A percentile compares a stretch with the other conserved stretches of the same genome.
Evolutionary conservation across 495 filamentous ascomycete genomes (phyloP).

Genomic region (Halenospora varia): DNA sequence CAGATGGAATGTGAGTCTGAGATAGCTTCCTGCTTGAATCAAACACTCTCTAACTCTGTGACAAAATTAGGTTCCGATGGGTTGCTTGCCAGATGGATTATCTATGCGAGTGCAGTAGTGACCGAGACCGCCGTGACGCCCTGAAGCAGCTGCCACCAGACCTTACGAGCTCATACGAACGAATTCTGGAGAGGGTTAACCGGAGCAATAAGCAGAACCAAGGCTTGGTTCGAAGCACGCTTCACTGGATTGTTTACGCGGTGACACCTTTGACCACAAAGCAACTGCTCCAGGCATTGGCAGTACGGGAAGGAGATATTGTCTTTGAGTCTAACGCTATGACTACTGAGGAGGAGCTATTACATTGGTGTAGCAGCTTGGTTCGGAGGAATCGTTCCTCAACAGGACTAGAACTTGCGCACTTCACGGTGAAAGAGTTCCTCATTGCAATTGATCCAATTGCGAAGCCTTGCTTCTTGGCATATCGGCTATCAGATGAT

Average conservation of each 20-base stretch:
- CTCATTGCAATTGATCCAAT: conserved; percentile 15
- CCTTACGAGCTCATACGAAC: conserved; percentile 30
- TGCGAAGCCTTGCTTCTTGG: neutral
- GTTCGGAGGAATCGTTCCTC: conserved; percentile 21
- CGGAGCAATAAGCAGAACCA: conserved; percentile 16
- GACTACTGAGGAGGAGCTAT: conserved; percentile 24
- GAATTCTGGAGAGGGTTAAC: conserved; percentile 31
- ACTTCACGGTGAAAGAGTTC: conserved; percentile 35
- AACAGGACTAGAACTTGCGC: conserved; percentile 27
- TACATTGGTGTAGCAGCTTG: conserved; percentile 30
- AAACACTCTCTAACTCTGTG: too few relatives aligned
- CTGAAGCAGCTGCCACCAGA: conserved; percentile 29
- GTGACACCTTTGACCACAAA: neutral
- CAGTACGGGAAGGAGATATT: conserved; percentile 14
- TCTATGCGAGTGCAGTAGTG: conserved; percentile 29
- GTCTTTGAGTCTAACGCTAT: conserved; percentile 17
- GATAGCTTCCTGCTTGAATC: neutral
- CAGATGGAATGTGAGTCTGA: conserved; percentile 28
- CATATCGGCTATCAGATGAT: conserved; percentile 10
- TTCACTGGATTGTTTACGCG: conserved; percentile 24
- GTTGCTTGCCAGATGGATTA: conserved; percentile 37
- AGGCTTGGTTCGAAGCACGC: conserved; percentile 21
- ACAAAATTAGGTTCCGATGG: conserved; percentile 40
- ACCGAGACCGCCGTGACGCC: conserved; percentile 27
- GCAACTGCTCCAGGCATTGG: conserved; percentile 25